phyloP scores from a whole-genome alignment of 2,329 filamentous ascomycete species.

The Periconia sp. region DNA sequence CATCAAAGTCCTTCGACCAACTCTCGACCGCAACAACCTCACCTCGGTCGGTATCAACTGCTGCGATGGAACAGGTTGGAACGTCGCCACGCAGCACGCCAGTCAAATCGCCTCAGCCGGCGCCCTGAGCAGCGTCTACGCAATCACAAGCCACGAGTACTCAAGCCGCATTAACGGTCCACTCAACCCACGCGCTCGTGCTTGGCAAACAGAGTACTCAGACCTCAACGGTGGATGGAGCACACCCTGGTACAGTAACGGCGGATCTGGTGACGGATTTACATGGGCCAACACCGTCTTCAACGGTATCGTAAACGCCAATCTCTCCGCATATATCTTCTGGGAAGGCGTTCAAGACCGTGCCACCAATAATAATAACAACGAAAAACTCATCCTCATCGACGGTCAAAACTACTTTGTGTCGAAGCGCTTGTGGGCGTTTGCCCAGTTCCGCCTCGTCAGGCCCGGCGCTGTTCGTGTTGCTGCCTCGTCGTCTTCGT shows the following conservation, averaged over 20 bases:
- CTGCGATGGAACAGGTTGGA: constrained; percentile 51
- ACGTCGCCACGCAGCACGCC: constrained; percentile 41
- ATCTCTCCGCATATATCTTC: constrained; percentile 57
- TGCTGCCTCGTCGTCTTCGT: constrained; percentile 28
- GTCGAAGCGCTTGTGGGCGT: constrained; percentile 45
- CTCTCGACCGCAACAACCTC: constrained; percentile 41
- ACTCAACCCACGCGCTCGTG: constrained; percentile 46
- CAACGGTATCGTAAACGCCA: constrained; percentile 51
- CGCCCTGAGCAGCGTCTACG: constrained; percentile 42
- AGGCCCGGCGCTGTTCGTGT: constrained; percentile 44
- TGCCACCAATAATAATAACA: constrained; percentile 40
- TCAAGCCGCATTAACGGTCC: constrained; percentile 43
- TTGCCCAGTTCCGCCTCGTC: constrained; percentile 45
- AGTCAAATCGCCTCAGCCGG: constrained; percentile 42
- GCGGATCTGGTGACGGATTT: constrained; percentile 54
- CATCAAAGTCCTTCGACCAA: constrained; percentile 50
- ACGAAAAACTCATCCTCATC: constrained; percentile 39
- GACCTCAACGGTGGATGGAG: constrained; percentile 46
- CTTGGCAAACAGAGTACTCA: constrained; percentile 57
- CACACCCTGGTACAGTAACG: constrained; percentile 52
- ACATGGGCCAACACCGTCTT: constrained; percentile 60
- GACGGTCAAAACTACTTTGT: constrained; percentile 38
- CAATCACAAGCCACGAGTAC: constrained; percentile 49
- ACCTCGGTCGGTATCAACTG: constrained; percentile 45
- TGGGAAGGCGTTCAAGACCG: constrained; percentile 54